Base-by-base conservation (phyloP, 2,329 filamentous ascomycete genomes). In the Fusarium annulatum region DNA sequence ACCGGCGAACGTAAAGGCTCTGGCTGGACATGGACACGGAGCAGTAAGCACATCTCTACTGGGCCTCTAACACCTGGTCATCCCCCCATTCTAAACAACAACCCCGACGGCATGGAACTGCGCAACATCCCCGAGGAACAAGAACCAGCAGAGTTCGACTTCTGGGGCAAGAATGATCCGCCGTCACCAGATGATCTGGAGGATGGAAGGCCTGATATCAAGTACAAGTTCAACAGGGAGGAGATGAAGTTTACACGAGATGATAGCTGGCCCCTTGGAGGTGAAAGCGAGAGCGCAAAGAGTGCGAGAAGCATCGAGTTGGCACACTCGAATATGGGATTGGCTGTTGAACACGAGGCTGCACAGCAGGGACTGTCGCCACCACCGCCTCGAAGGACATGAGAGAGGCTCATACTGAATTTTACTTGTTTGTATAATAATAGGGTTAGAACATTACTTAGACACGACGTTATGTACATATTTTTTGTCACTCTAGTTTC, bases 341-440 rank as follows among this genome's bases (percentile, higher is more conserved):
- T 77, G n/a, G 73, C 76, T 45, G 56, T 77, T 52, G 75, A 77
- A 30, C 67, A 61, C 12, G 73, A 73, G 34, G 49, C 61, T n/a
- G 66, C 67, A 41, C 63, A 73, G 41, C 75, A 77, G 36, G 75
- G 75, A 46, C 55, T 77, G 41, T 76, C 73, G 21, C 75, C 75
- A 45, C 75, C 75, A 49, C 75, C 75, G 45, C 75, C 75, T 64
- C 60, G 71, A 14, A 72, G 71, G 45, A 55, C 38, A 52, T 73
- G 23, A 72, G 26, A 73, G 63, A 36, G 62, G 45, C 39, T 51
- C 55, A 58, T 41, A 51, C 33, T 62, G 57, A 42, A 18, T 53
- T 67, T 67, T 41, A 39, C 45, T 55, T 67, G 51, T 49, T 52
- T 71, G 56, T 69, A 49, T 69, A 59, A 46, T 57, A 72, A 43